Evolutionary conservation across 2,329 filamentous ascomycete species (phyloP), one percentile per base, ranked within the genome.

Genomic region (Nigrospora oryzae): DNA sequence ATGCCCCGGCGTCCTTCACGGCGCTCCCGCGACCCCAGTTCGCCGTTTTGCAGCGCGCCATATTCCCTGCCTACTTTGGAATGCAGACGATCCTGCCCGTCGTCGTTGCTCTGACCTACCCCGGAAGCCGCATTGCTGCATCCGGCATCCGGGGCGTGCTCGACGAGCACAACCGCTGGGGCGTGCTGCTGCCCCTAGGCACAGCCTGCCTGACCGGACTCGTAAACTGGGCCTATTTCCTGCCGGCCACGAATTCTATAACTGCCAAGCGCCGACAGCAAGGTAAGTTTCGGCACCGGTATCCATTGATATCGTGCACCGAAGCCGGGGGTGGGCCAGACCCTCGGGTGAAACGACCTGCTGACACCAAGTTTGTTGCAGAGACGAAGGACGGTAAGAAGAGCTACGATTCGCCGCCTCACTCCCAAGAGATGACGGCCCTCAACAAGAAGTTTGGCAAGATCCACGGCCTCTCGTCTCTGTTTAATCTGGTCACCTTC

Each of bases 341-440:
- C 23, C 23, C 23, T 10, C 23, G 23, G 23, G 23, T 28, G 23
- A 28, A 19, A 11, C n/a, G 30, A 19, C 12, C 23, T 11, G 12
- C 39, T 41, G 23, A 41, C 7, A n/a, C 4, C 19, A 13, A 31
- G 28, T 17, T 15, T 44, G 16, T 6, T 31, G 37, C 49, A 82
- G 90, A 91, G 72, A 89, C 84, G 49, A 81, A 84, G 56, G 91
- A 96, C 61, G 89, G 89, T 44, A 96, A 95, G 75, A 86, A 85
- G 61, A 87, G 83, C 64, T 86, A 85, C 57, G 89, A 95, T 51
- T 69, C 78, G 43, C 76, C 82, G 1, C 86, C 89, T 35, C 87
- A 95, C 57, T 93, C 86, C 5, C 74, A 83, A 54, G 87, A 91
- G 68, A 96, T 97, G 90, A 65, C 79, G 54, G 73, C 72, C 10